Evolutionary conservation across 805 yeast species (phyloP).

Genomic region (Starmerella geochares): DNA sequence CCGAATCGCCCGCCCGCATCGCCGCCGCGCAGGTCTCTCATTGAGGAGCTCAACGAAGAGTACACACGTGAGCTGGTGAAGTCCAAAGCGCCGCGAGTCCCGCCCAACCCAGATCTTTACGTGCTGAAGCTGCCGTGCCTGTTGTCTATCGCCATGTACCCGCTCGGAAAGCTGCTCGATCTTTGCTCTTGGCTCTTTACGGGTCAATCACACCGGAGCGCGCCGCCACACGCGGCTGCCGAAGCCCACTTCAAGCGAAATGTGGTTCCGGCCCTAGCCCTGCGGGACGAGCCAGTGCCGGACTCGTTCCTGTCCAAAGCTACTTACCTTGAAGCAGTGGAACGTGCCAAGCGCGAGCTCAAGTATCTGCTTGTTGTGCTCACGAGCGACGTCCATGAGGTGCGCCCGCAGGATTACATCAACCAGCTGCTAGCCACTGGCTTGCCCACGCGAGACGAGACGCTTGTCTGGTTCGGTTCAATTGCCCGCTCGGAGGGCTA

Average conservation of each 20-base stretch:
- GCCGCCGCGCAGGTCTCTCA: slow-evolving; percentile 20
- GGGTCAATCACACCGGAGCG: slow-evolving; percentile 25
- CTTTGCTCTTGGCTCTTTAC: slow-evolving; percentile 20
- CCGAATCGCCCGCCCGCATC: background rate
- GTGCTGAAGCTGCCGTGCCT: slow-evolving; percentile 27
- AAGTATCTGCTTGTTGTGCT: slow-evolving; percentile 65
- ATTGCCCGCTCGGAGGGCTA: slow-evolving; percentile 70
- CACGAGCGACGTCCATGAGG: slow-evolving; percentile 63
- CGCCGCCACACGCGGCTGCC: background rate
- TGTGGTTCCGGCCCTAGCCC: slow-evolving; percentile 29
- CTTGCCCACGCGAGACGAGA: background rate
- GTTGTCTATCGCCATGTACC: slow-evolving; percentile 31
- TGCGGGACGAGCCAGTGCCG: slow-evolving; percentile 33
- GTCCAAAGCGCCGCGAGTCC: slow-evolving; percentile 29
- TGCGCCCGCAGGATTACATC: slow-evolving; percentile 41
- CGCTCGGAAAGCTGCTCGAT: slow-evolving; percentile 31
- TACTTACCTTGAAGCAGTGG: slow-evolving; percentile 68
- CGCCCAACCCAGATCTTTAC: slow-evolving; percentile 26
- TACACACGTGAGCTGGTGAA: slow-evolving; percentile 23
- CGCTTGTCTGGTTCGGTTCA: slow-evolving; percentile 76
- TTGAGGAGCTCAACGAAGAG: slow-evolving; percentile 27
- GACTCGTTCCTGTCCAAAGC: slow-evolving; percentile 18
- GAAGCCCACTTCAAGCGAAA: background rate
- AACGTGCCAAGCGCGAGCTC: slow-evolving; percentile 55
- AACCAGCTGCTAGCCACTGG: slow-evolving; percentile 40